Conservation (phyloP, 805 yeast species). For the Zygosaccharomyces siamensis region DNA sequence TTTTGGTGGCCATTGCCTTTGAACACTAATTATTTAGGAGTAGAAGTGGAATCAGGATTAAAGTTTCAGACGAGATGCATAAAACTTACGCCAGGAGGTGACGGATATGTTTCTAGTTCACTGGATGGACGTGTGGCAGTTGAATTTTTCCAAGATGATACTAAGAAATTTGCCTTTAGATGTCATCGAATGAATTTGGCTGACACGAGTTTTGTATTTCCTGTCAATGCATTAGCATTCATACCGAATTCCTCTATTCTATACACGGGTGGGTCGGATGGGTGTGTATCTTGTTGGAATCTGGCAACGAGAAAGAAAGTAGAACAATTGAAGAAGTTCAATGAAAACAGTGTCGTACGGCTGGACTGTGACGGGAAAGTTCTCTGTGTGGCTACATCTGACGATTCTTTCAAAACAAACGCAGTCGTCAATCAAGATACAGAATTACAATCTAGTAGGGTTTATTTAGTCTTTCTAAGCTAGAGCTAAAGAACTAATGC, state of each 20-base stretch:
- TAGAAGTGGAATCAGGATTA: constrained; percentile 52
- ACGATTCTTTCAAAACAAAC: constrained; percentile 44
- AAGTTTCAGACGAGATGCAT: constrained; percentile 59
- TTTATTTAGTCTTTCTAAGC: constrained; percentile 19
- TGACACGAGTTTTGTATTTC: constrained; percentile 56
- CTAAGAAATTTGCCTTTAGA: constrained; percentile 67
- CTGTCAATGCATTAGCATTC: constrained; percentile 74
- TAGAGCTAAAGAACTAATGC: background rate
- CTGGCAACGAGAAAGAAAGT: constrained; percentile 74
- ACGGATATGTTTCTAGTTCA: constrained; percentile 64
- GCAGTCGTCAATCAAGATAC: constrained; percentile 22
- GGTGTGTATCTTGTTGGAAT: constrained; percentile 86
- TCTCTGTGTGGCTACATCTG: constrained; percentile 46
- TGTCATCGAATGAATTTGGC: constrained; percentile 57
- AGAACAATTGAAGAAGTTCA: constrained; percentile 57
- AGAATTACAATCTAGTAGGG: constrained; percentile 24
- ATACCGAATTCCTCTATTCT: constrained; percentile 75
- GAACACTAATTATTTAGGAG: constrained; percentile 1
- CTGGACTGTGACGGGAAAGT: constrained; percentile 30
- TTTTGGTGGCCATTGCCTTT: constrained; percentile 25
- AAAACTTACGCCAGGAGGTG: constrained; percentile 45
- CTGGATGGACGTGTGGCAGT: constrained; percentile 81
- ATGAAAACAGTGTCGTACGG: constrained; percentile 40
- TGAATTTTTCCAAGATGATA: constrained; percentile 51
- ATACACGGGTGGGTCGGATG: constrained; percentile 89